Evolutionary conservation across 1,139 yeast genomes (phyloP), one percentile per base, ranked within the genome.

Genomic region (Tardiomyces depauwii): DNA sequence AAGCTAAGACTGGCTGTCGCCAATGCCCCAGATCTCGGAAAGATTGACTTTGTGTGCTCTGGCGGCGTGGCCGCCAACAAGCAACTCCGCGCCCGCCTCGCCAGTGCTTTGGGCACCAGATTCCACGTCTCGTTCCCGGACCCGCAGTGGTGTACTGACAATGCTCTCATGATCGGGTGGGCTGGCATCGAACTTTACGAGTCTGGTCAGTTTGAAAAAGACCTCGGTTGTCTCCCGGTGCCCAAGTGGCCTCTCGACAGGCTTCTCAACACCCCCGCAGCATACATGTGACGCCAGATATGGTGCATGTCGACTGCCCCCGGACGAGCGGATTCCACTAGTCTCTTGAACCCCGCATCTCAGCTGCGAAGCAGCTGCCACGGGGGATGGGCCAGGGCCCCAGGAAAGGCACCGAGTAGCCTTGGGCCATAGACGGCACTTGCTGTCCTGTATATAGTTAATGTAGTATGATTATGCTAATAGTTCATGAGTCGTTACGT

Each of bases 121-220:
- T 42, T 60, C 13, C 51, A 63, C 1, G 69, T 78, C 50, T 77
- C 77, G 55, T 88, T 81, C 55, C 95, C 96, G 0, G 80, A 76
- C 27, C 69, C 80, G 7, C 66, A 73, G 6, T 68, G 89, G 52
- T 93, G 98, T 59, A 87, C 96, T 0, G 98, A 91, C 59, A 93
- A 91, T 63, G 96, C 97, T 0, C 76, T 88, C 2, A 91, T 91
- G 99, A 91, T 91, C 46, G 98, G 96, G 0, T 85, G 94, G 78
- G 95, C 97, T 0, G 98, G 96, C 0, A 84, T 89, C 12, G 96
- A 89, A 59, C 68, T 88, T 14, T 82, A 70, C 59, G 95, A 88
- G 59, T 59, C 62, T 12, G 68, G 70, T 32, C 56, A 71, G 2
- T 39, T 45, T 21, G 50, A 47, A 2, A 75, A 86, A 0, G 75